Evolutionary conservation across 176 grass and related monocot species (phyloP).

Genomic region (Coix lacrymajobi): DNA sequence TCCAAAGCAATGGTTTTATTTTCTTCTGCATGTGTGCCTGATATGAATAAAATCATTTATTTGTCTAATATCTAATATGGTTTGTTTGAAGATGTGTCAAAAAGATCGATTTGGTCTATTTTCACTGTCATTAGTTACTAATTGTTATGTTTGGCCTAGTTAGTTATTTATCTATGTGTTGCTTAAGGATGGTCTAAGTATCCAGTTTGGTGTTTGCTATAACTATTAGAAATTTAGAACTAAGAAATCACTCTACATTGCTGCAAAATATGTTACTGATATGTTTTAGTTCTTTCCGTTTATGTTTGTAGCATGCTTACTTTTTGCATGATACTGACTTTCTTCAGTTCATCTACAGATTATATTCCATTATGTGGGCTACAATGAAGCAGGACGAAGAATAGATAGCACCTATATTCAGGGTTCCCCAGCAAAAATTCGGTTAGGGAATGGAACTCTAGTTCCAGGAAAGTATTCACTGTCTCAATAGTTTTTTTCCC

Average conservation of each 20-base stretch:
- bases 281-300: not conserved
- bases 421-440: slow-evolving; percentile 85
- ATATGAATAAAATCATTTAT: not conserved
- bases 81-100: not conserved
- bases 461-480: slow-evolving; percentile 81
- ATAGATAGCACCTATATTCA: slow-evolving; percentile 99
- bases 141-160: slow-evolving; percentile 2
- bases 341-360: slow-evolving; percentile 41
- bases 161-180: slow-evolving; percentile 9
- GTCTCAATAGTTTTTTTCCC: not conserved
- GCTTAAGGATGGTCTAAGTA: slow-evolving; percentile 6
- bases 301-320: not conserved
- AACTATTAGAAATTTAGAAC: not conserved
- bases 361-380: slow-evolving; percentile 86
- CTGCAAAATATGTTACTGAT: not conserved
- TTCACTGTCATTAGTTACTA: not conserved
- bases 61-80: not conserved
- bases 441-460: slow-evolving; percentile 85
- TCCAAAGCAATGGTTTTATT: not conserved
- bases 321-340: slow-evolving; percentile 31
- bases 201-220: not conserved
- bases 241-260: not conserved
- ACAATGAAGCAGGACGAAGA: slow-evolving; percentile 93
- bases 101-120: slow-evolving; percentile 1
- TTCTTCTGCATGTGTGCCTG: slow-evolving; percentile 6